These are phyloP conservation scores for Colletotrichum musicola DNA, from an alignment of 2,329 filamentous ascomycete genomes.

Conservation along the genomic window DNA sequence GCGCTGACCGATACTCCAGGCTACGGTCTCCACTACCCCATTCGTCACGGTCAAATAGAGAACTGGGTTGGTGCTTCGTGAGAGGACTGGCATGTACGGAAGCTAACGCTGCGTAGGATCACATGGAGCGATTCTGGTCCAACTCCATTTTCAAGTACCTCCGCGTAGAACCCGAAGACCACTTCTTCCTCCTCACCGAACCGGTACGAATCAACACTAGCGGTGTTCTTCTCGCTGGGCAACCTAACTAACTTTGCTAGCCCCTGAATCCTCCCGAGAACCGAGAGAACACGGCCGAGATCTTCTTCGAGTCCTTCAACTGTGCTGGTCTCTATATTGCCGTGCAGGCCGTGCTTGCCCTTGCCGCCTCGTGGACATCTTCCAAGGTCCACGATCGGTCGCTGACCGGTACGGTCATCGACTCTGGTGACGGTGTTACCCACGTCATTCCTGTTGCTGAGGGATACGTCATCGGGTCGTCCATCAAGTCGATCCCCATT, in stretches of 20 bases:
- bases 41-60: conserved; percentile 97
- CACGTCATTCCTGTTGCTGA: conserved; percentile 99
- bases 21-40: conserved; percentile 97
- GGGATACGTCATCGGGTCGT: conserved; percentile 98
- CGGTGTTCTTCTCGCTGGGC: not conserved
- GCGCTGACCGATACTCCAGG: conserved; percentile 62
- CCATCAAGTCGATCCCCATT: conserved; percentile 99
- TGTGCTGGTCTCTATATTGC: conserved; percentile 99
- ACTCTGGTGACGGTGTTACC: conserved; percentile 98
- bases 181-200: conserved; percentile 98
- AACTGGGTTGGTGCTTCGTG: conserved; percentile 80
- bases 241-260: conserved; percentile 58
- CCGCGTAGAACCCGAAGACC: conserved; percentile 96
- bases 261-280: conserved; percentile 98
- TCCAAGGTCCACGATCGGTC: conserved; percentile 98
- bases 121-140: conserved; percentile 99
- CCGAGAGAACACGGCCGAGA: conserved; percentile 98
- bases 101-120: conserved; percentile 73
- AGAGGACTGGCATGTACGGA: not conserved
- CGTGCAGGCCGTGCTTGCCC: conserved; percentile 94
- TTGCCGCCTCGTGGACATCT: conserved; percentile 98
- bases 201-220: conserved; percentile 71
- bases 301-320: conserved; percentile 99
- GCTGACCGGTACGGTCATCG: conserved; percentile 96
- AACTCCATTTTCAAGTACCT: conserved; percentile 99